Conservation (phyloP, 441 rosid species). For the Populus hybrid region DNA sequence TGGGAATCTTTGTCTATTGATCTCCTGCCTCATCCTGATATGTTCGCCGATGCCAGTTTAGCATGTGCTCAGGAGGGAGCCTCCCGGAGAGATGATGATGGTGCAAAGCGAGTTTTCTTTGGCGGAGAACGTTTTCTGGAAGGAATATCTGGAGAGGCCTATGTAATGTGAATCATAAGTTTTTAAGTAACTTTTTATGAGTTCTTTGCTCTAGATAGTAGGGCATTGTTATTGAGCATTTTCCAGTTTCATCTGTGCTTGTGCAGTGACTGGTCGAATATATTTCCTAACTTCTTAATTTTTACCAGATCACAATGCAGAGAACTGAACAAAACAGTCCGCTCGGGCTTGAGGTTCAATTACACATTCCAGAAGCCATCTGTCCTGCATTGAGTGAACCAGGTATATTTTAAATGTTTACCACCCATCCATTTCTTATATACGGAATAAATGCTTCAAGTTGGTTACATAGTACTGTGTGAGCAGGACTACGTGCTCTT, state of each 20-base stretch:
- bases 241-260: conserved; percentile 4
- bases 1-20: conserved; percentile 97
- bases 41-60: conserved; percentile 89
- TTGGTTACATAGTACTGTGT: conserved; percentile 20
- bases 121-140: conserved; percentile 98
- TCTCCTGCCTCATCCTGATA: conserved; percentile 99
- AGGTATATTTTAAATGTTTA: conserved; percentile 42
- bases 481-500: conserved; percentile 94
- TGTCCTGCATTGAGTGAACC: conserved; percentile 99
- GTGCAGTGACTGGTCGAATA: neutral
- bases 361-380: conserved; percentile 91
- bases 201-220: conserved; percentile 17
- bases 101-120: conserved; percentile 97
- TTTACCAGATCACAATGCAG: conserved; percentile 84
- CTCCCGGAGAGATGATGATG: conserved; percentile 89
- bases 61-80: conserved; percentile 61
- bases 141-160: conserved; percentile 95
- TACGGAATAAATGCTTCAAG: conserved; percentile 6
- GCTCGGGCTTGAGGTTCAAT: conserved; percentile 98
- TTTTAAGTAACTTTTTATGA: conserved; percentile 23
- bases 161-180: conserved; percentile 50
- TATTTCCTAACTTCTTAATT: conserved; percentile 26
- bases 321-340: conserved; percentile 92
- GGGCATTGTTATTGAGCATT: conserved; percentile 1
- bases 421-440: neutral